Base-by-base conservation (phyloP, 2,329 filamentous ascomycete species). In the Lasiodiplodia sp. region DNA sequence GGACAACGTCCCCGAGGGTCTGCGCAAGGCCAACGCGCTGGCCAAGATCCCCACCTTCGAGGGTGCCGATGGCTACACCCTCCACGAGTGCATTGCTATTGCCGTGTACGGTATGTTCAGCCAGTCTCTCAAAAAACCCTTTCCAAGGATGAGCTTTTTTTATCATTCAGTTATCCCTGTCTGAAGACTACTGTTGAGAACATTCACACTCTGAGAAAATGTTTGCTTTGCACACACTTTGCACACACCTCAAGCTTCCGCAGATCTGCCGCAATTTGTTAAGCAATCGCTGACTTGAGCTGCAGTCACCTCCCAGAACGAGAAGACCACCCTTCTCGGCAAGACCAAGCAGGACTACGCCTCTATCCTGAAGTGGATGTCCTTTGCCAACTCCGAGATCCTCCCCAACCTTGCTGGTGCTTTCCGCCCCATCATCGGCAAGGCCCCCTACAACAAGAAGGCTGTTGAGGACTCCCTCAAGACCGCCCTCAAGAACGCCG, bases 261-360 rank as follows among this genome's bases (percentile, higher is more conserved):
- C 69, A 73, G 57, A 72, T 66, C 37, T 40, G 58, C 69, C 57
- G 60, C 23, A 8, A 5, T n/a, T 3, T 23, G 6, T 37, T 14
- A 70, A 70, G 78, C 73, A 79, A 73, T 71, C 25, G 38, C 71
- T 71, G 52, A 72, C 52, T n/a, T 28, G 11, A 21, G 34, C 25
- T 58, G 18, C 79, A 98, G 96, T 99, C 82, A 94, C 96, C 78
- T 98, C 96, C 77, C 96, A 99, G 87, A 99, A 99, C 84, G 96
- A 98, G 91, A 98, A 98, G 92, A 99, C 96, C 78, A 96, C 94
- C 76, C 94, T 99, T 74, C 90, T 99, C 77, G 96, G 96, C 81
- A 98, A 98, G 91, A 99, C 94, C 86, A 99, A 99, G 92, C 95
- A 99, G 88, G 96, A 99, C 90, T 94, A 98, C 84, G 96, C 96